These are phyloP conservation scores for Penicillium sp. DNA, from an alignment of 2,329 filamentous ascomycete species.

Conservation along the genomic window DNA sequence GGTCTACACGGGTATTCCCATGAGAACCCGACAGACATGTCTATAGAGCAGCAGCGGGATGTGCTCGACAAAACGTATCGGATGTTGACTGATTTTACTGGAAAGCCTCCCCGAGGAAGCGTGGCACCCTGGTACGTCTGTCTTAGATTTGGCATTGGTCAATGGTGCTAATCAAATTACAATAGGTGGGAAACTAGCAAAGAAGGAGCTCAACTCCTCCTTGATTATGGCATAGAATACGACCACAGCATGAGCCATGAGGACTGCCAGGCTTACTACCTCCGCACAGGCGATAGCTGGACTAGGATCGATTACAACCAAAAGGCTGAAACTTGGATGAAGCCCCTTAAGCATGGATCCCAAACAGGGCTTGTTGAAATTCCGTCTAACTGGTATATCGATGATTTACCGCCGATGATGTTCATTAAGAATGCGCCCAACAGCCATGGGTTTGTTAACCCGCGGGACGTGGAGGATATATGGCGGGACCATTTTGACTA, in stretches of 20 bases:
- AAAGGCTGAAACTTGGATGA: conserved; percentile 39
- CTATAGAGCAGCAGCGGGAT: conserved; percentile 63
- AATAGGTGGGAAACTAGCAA: conserved; percentile 57
- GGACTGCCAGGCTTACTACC: conserved; percentile 39
- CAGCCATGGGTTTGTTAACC: conserved; percentile 51
- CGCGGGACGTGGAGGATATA: conserved; percentile 50
- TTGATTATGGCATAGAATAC: conserved; percentile 39
- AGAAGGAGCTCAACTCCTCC: conserved; percentile 49
- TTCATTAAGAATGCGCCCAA: conserved; percentile 42
- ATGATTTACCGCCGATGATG: conserved; percentile 40
- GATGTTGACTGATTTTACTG: conserved; percentile 64
- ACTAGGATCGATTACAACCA: conserved; percentile 38
- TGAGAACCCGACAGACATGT: conserved; percentile 66
- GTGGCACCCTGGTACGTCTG: conserved; percentile 56
- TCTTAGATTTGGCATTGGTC: not conserved
- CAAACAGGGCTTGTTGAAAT: conserved; percentile 38
- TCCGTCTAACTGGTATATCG: conserved; percentile 39
- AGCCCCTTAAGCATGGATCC: conserved; percentile 40
- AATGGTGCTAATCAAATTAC: not conserved
- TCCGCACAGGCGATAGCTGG: conserved; percentile 39
- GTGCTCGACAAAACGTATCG: conserved; percentile 68
- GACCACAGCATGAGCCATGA: conserved; percentile 41
- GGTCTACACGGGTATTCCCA: conserved; percentile 66
- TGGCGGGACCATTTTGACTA: conserved; percentile 58
- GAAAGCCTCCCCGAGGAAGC: conserved; percentile 63